Evolutionary conservation across 2,329 filamentous ascomycete species (phyloP), one percentile per base, ranked within the genome.

Genomic region (Verticillium klebahnii): DNA sequence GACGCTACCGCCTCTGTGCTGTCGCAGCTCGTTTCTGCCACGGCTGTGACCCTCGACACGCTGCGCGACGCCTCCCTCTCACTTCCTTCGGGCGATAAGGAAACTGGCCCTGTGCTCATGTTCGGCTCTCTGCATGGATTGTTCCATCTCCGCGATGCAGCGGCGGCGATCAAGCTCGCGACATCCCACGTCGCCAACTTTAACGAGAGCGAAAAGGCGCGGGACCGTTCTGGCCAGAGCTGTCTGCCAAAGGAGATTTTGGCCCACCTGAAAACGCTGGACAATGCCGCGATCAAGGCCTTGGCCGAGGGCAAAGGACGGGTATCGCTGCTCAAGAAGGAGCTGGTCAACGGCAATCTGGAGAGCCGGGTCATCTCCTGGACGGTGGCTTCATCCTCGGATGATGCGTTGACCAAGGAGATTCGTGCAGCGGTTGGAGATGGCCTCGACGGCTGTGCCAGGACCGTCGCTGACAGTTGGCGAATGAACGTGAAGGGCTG

Each of bases 171-270:
- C 14, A 71, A 70, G 50, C 65, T 71, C 5, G 64, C 72, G 0
- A 66, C 69, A 2, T 69, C 72, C 32, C 77, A 78, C 72, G 69
- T 78, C 2, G 60, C 74, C 2, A 56, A 64, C 1, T 74, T 74
- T 56, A 74, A 75, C 56, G 74, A 77, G n/a, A 71, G 71, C 5
- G 73, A 77, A 60, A 78, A 74, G 62, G 75, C 76, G 55, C 70
- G 74, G 5, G 76, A 78, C 56, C 69, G 74, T 6, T 78, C 75
- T 0, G 76, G 75, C 1, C 74, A 73, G 63, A 77, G 71, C 56
- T 71, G 69, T 12, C 66, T 78, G 11, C 72, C 74, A 2, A 78
- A 77, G 52, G 77, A 78, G 1, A 68, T 75, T 1, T 64, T 74
- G 12, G 32, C 70, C 1, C 69, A 73, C 29, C 63, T 75, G 12